These are phyloP conservation scores for Pyrus bretschneideri DNA, from an alignment of 306 rosid genomes.

Conservation along the genomic window DNA sequence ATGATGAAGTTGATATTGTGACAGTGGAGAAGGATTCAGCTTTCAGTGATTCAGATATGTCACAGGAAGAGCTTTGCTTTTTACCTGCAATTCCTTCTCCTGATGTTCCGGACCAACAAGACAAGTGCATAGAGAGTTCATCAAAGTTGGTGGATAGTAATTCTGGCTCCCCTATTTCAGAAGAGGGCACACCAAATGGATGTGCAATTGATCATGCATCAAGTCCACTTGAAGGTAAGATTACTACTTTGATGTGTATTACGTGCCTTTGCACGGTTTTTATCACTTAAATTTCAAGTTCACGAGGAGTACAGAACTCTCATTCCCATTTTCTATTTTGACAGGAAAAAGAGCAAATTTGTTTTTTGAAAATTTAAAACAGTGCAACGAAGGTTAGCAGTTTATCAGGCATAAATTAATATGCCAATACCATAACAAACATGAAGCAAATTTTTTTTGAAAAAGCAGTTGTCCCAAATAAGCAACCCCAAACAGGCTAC, in stretches of 20 bases:
- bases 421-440: neutral
- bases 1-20: conserved; percentile 82
- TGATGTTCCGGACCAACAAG: conserved; percentile 60
- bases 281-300: neutral
- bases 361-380: neutral
- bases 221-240: conserved; percentile 77
- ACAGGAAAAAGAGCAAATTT: neutral
- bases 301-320: neutral
- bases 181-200: conserved; percentile 80
- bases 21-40: conserved; percentile 68
- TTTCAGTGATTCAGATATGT: conserved; percentile 90
- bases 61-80: conserved; percentile 79
- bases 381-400: neutral
- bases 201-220: conserved; percentile 51
- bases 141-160: conserved; percentile 68
- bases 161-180: conserved; percentile 89
- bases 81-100: conserved; percentile 77
- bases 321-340: neutral
- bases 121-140: conserved; percentile 62
- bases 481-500: too few species aligned
- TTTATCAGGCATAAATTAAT: neutral
- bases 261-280: neutral
- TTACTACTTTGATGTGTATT: neutral
- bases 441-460: too few species aligned
- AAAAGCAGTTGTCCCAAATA: too few species aligned